Percentiles rank a stretch among this genome's conserved stretches.
Conservation (phyloP, 257 asterid genomes). For the Thymus mandschuricus region DNA sequence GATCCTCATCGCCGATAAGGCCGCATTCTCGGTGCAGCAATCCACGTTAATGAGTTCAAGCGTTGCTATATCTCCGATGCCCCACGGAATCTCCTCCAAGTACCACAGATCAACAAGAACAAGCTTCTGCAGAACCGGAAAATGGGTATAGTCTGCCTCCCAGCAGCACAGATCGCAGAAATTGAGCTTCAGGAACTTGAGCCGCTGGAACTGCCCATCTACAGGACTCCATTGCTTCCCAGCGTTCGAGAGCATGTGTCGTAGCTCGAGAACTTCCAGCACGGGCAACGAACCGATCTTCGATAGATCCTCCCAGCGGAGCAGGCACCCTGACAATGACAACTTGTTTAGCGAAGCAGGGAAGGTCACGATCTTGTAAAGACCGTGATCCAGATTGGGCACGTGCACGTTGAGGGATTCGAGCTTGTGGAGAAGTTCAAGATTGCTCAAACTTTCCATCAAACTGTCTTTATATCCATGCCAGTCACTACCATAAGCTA, state of each 20-base stretch:
- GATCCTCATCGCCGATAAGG: not conserved
- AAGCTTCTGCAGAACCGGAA: not conserved
- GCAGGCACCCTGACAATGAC: not conserved
- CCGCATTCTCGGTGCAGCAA: not conserved
- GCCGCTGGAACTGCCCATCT: not conserved
- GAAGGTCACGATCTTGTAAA: not conserved
- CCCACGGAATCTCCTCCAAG: constrained; percentile 19
- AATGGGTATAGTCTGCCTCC: not conserved
- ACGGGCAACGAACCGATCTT: constrained; percentile 4
- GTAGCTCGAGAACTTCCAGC: not conserved
- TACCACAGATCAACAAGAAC: not conserved
- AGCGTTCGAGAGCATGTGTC: too few species aligned
- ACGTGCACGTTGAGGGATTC: too few species aligned
- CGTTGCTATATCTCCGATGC: constrained; percentile 29
- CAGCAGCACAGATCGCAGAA: not conserved
- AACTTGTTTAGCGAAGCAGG: constrained; percentile 1
- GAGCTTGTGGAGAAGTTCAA: too few species aligned
- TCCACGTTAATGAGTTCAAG: constrained; percentile 2
- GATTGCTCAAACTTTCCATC: too few species aligned
- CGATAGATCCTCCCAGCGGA: not conserved
- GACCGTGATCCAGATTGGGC: too few species aligned
- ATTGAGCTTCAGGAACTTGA: not conserved
- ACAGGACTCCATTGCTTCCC: not conserved
- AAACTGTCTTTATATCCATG: not conserved
- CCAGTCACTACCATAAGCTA: not conserved